A percentile compares a stretch with the other conserved stretches of the same genome.
Conservation (phyloP, 1,284 basidiomycete genomes). For the Leccinum ponderosum region DNA sequence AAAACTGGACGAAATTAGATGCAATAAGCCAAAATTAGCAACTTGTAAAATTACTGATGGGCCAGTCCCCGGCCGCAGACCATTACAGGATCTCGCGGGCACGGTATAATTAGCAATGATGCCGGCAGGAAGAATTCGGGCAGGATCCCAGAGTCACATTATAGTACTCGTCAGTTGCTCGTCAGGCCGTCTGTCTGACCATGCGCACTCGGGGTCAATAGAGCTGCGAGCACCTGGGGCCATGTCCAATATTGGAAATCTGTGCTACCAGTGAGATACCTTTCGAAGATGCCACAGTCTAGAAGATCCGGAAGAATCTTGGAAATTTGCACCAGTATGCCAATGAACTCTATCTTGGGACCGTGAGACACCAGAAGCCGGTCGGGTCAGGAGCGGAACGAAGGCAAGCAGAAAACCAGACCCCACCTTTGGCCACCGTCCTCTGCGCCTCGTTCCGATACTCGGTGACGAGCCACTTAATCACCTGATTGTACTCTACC, state of each 20-base stretch:
- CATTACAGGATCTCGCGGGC: background rate
- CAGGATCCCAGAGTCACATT: slow-evolving; percentile 12
- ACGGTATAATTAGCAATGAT: slow-evolving; percentile 12
- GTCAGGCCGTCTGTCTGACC: background rate
- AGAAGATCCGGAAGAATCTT: background rate
- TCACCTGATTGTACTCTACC: too few relatives aligned
- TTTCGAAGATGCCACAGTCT: background rate
- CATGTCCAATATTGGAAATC: too few relatives aligned
- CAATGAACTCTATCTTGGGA: slow-evolving; percentile 4
- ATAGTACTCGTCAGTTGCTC: slow-evolving; percentile 1
- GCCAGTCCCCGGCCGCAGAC: background rate
- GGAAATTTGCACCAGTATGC: background rate
- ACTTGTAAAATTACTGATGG: slow-evolving; percentile 34
- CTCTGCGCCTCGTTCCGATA: too few relatives aligned
- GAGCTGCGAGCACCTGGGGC: background rate
- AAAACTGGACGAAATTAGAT: too few relatives aligned
- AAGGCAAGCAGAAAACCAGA: too few relatives aligned
- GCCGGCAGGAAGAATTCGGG: background rate
- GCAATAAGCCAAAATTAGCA: too few relatives aligned
- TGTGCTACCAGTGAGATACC: background rate
- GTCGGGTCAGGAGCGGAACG: too few relatives aligned
- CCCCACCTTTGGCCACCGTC: too few relatives aligned
- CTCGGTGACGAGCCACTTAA: too few relatives aligned
- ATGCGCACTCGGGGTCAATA: background rate
- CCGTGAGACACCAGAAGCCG: background rate